Conservation (phyloP, 257 asterid species). For the Solanum phureja region DNA sequence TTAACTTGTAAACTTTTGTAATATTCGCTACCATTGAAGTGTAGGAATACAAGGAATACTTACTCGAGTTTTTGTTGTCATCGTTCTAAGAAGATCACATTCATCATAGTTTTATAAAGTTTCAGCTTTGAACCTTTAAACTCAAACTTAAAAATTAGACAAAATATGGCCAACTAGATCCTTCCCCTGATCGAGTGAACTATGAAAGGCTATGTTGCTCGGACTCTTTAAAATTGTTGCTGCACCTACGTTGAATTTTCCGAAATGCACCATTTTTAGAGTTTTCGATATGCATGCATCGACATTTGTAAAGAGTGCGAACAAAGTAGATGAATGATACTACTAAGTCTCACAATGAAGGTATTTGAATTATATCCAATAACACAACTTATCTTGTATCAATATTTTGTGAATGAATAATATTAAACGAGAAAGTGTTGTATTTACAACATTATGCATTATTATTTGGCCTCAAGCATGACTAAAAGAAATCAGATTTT, state of each 20-base stretch:
- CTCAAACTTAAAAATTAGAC: too few species aligned
- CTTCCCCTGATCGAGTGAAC: too few species aligned
- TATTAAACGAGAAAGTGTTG: not conserved
- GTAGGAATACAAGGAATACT: not conserved
- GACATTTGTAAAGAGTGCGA: too few species aligned
- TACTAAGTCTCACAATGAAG: not conserved
- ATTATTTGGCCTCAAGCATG: not conserved
- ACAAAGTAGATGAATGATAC: not conserved
- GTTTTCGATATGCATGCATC: too few species aligned
- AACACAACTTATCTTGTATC: not conserved
- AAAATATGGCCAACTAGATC: too few species aligned
- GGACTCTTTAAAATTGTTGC: too few species aligned
- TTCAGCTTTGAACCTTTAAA: not conserved
- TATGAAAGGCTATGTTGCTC: too few species aligned
- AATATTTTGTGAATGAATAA: not conserved
- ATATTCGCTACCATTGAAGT: not conserved
- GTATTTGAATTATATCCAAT: not conserved
- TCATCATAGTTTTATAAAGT: not conserved
- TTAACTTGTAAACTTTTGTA: not conserved
- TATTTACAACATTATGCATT: not conserved
- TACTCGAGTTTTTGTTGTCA: conserved; percentile 55
- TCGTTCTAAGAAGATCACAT: conserved; percentile 8
- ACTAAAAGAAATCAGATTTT: not conserved
- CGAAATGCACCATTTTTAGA: too few species aligned
- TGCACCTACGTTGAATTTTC: too few species aligned